Base-by-base conservation (phyloP, 2,329 filamentous ascomycete genomes). In the Aspergillus awamori region DNA sequence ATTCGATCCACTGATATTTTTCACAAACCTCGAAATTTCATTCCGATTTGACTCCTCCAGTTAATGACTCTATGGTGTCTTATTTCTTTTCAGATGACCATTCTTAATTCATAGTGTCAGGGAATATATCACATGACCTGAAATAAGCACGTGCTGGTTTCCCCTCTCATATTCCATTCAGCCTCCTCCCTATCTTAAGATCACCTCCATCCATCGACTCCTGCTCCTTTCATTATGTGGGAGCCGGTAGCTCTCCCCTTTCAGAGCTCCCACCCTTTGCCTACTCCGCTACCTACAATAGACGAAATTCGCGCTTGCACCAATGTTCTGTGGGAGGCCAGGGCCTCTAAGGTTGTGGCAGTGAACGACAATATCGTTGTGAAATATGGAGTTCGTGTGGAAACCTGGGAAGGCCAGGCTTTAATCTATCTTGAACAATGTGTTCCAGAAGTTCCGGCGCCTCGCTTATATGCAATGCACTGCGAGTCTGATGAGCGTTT, bases 391-490 rank as follows among this genome's bases (percentile, higher is more conserved):
- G 22, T 30, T 30, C 8, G 39, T 41, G 33, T 62, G 20, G 33
- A 62, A 4, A 36, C n/a, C 28, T 59, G 48, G 57, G 60, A 62
- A 59, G 60, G 57, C 57, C 28, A 62, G 47, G 60, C 57, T 22
- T 36, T 62, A 20, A 15, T 62, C 2, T 62, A 69, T 33, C 69
- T 73, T 38, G 69, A 74, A 57, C 67, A 65, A 61, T 52, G 73
- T 24, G 64, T 71, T 48, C 69, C 70, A 38, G 54, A 62, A 56
- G 56, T 73, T 55, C 66, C 67, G 1, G 71, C 68, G 17, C 72
- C 71, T 57, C 68, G 70, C 62, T 64, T 74, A 28, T 72, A 73
- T 59, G 67, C 68, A 17, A 73, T 74, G 68, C 72, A 70, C 49
- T 28, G 67, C 43, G 66, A 70, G 51, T 56, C 58, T 30, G 43